A percentile compares a stretch with the other conserved stretches of the same genome.
These are phyloP conservation scores for Tricholoma sp. DNA, from an alignment of 768 basidiomycete species.

Conservation along the genomic window DNA sequence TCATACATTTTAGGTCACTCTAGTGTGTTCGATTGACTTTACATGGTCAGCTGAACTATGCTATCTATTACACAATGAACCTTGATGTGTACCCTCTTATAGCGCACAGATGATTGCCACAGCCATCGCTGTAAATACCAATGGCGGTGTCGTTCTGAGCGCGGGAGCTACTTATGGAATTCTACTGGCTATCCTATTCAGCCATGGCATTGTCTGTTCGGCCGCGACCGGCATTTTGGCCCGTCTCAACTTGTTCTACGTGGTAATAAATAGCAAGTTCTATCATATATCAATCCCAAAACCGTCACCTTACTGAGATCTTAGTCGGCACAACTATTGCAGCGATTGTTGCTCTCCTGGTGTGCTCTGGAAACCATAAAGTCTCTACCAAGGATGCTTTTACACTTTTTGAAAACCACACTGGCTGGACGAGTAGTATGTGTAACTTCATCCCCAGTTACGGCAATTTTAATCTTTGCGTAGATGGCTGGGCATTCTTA, in stretches of 20 bases:
- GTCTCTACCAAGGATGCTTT: conserved; percentile 70
- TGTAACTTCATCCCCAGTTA: conserved; percentile 1
- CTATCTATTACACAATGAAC: neutral
- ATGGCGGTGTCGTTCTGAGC: conserved; percentile 47
- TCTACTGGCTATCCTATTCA: conserved; percentile 54
- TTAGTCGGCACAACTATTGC: conserved; percentile 62
- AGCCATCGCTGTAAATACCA: conserved; percentile 56
- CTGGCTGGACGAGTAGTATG: conserved; percentile 61
- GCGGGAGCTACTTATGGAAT: conserved; percentile 65
- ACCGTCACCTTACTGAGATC: conserved; percentile 8
- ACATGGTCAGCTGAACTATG: conserved; percentile 30
- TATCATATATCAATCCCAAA: neutral
- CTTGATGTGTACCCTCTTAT: neutral
- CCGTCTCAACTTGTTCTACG: conserved; percentile 67
- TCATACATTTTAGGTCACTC: conserved; percentile 28
- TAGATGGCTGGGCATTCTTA: conserved; percentile 72
- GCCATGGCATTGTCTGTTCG: conserved; percentile 69
- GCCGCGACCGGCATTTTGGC: conserved; percentile 63
- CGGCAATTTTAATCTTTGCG: neutral
- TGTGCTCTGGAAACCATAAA: conserved; percentile 47
- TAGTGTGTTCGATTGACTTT: conserved; percentile 73
- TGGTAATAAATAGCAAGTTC: conserved; percentile 53
- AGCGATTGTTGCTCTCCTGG: conserved; percentile 55
- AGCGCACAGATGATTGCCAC: conserved; percentile 75
- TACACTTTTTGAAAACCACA: conserved; percentile 65